Base-by-base conservation (phyloP, 2,329 filamentous ascomycete genomes). In the Neonectria magnoliae region DNA sequence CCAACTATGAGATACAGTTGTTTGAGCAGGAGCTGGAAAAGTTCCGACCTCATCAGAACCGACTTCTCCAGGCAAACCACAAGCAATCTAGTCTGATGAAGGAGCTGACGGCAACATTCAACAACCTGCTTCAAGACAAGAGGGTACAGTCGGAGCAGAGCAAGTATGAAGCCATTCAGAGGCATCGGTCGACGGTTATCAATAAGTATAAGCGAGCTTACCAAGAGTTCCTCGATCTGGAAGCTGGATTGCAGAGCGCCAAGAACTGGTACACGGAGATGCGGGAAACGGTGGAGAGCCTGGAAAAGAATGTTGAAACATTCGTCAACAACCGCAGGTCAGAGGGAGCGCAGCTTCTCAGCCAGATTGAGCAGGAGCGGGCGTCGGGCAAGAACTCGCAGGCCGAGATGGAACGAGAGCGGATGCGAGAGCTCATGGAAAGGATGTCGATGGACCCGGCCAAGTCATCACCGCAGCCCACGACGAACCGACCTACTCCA, bases 1-100 rank as follows among this genome's bases (percentile, higher is more conserved):
- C 93, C 20, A 97, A 93, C 75, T 95, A 96, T 74, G 96, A 99
- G 78, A 90, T 86, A 13, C 93, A 97, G 74, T 86, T 99, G 3
- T 99, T 99, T 81, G 92, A 98, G 77, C 90, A 93, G 16, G 96
- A 99, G 79, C 85, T 99, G n/a, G 95, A 98, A 80, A 99, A 99
- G 78, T 99, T 98, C 81, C 86, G 94, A 45, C 92, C 94, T 29
- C 93, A 98, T 74, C 96, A 98, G 76, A 97, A 91, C 73, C 90
- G 96, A 36, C 87, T 99, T 16, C 82, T 97, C 9, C 94, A 98
- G 78, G 94, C 96, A 14, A 97, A 94, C 67, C 96, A 99, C 80
- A 99, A 98, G 80, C 96, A 99, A 78, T 90, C 93, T 0, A 91
- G 93, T 0, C 82, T 99, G 58, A 94, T 99, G 89, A 98, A 98